Conservation (phyloP, 257 asterid genomes). For the Fraxinus excelsior region DNA sequence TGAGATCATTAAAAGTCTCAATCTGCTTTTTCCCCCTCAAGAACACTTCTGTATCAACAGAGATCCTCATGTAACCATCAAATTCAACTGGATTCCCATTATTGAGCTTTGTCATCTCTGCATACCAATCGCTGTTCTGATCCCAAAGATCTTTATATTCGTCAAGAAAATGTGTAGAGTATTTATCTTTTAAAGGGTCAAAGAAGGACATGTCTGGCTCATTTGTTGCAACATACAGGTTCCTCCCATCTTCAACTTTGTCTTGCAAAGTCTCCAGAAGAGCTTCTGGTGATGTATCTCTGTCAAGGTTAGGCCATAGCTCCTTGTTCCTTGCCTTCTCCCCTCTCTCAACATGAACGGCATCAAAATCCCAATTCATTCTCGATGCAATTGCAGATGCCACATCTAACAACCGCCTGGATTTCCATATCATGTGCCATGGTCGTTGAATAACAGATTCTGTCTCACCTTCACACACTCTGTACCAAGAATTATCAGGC, state of each 20-base stretch:
- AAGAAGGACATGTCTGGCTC: conserved; percentile 53
- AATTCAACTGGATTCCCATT: conserved; percentile 61
- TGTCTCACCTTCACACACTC: conserved; percentile 68
- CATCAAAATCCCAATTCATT: conserved; percentile 68
- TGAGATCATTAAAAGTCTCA: conserved; percentile 62
- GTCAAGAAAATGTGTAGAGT: conserved; percentile 63
- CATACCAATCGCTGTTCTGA: conserved; percentile 57
- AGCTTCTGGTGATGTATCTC: conserved; percentile 63
- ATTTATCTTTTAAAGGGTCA: conserved; percentile 64
- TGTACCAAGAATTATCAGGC: conserved; percentile 71
- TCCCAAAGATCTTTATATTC: conserved; percentile 61
- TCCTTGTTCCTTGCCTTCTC: conserved; percentile 62
- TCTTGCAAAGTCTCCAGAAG: conserved; percentile 45
- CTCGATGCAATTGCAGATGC: conserved; percentile 59
- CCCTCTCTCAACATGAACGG: conserved; percentile 66
- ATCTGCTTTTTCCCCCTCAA: conserved; percentile 62
- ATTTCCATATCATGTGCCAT: conserved; percentile 64
- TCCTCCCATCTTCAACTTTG: conserved; percentile 62
- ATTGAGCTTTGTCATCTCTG: conserved; percentile 57
- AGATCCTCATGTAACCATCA: conserved; percentile 69
- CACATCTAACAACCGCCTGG: conserved; percentile 54
- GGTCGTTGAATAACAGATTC: conserved; percentile 57
- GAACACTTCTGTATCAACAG: conserved; percentile 70
- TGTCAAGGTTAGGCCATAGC: conserved; percentile 68
- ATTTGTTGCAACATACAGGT: conserved; percentile 55